Base-by-base conservation (phyloP, 768 basidiomycete species). In the Dentipellis sp. region DNA sequence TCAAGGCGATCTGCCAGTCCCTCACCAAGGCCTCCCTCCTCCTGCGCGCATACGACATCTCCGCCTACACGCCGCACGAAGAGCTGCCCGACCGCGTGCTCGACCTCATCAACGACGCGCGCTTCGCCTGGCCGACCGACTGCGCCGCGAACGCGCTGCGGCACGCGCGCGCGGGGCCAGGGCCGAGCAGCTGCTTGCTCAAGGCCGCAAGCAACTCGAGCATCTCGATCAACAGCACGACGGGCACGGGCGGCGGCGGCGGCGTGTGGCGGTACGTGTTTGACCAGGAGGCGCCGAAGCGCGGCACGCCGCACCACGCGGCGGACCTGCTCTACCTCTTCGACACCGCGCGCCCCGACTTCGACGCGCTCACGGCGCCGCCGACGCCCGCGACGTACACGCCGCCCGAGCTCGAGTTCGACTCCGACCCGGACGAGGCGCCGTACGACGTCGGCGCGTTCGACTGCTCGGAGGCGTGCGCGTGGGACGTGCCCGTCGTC, bases 211-310 rank as follows among this genome's bases (percentile, higher is more conserved):
- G 21, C n/a, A 50, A 19, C 12, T 42, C 59, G 2, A 34, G 48
- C 19, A 21, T 12, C 1, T 9, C 6, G 6, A 50, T 45, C 5
- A 36, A 46, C 2, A 75, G 74, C 53, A 76, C 79, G 1, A 75
- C 75, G 54, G 71, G 68, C 16, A 78, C 75, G 50, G 72, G 79
- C 2, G 75, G 76, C 12, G 84, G 81, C 1, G 72, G 72, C 40
- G 78, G 78, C n/a, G 86, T 88, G 5, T 91, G 83, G 82, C 77
- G 88, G 56, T 91, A 87, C 62, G 81, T 88, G 16, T 91, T 91
- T 65, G 88, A 91, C 68, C 88, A 91, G 70, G 88, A 88, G 62
- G 80, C 84, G 1, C 84, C 87, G 9, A 72, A 76, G 21, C 75
- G 80, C 49, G 80, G 81, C 12, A 66, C 80, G 17, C 80, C 86